These are phyloP conservation scores for Dalbergia cultrata DNA, from an alignment of 306 rosid genomes.

Conservation along the genomic window DNA sequence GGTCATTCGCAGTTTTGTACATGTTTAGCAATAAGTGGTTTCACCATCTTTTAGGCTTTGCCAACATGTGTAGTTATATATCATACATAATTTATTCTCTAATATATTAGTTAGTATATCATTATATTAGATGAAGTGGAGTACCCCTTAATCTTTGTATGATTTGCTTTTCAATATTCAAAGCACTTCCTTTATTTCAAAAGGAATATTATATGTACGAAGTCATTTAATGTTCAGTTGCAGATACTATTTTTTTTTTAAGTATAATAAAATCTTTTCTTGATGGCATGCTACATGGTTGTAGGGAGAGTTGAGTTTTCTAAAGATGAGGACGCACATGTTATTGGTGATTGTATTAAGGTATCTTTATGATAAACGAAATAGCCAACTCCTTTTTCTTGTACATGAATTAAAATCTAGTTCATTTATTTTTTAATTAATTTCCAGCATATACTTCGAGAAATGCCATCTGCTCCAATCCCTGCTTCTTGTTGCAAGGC, in stretches of 20 bases:
- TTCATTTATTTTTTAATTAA: conserved; percentile 29
- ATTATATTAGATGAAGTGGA: neutral
- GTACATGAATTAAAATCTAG: conserved; percentile 27
- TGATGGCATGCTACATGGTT: conserved; percentile 50
- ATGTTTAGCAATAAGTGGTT: conserved; percentile 2
- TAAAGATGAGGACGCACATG: conserved; percentile 88
- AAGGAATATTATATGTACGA: neutral
- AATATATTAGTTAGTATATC: neutral
- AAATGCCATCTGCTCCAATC: conserved; percentile 94
- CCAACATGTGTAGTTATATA: neutral
- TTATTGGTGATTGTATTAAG: conserved; percentile 92
- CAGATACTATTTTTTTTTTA: too few species aligned
- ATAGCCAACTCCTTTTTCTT: conserved; percentile 26
- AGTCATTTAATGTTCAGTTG: neutral
- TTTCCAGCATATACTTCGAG: conserved; percentile 82
- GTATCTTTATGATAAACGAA: conserved; percentile 47
- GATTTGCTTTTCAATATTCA: neutral
- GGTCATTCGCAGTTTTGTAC: neutral
- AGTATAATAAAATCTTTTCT: conserved; percentile 27
- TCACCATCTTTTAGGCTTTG: neutral
- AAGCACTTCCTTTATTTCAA: neutral
- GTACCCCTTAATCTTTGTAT: conserved; percentile 24
- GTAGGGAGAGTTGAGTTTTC: conserved; percentile 89
- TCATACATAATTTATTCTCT: neutral
- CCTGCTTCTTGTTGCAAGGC: conserved; percentile 99